Percentiles rank a stretch among this genome's conserved stretches.
Evolutionary conservation across 495 filamentous ascomycete genomes (phyloP).

Genomic region (Glonium stellatum): DNA sequence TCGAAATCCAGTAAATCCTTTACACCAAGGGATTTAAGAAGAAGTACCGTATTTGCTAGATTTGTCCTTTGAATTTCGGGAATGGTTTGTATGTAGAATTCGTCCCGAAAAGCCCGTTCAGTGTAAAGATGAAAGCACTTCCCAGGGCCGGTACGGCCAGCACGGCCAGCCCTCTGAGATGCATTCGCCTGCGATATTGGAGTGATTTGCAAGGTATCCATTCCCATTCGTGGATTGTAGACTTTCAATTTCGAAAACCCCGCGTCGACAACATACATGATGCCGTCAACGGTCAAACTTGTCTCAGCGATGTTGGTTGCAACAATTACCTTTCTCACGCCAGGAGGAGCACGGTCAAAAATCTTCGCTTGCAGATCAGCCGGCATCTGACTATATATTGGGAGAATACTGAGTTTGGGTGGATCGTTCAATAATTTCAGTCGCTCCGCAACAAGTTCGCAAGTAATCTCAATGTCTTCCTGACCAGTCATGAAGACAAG

Average conservation of each 20-base stretch:
- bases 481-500: conserved; percentile 99
- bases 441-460: conserved; percentile 82
- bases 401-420: conserved; percentile 87
- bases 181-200: conserved; percentile 97
- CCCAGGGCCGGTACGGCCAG: conserved; percentile 89
- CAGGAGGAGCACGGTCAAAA: conserved; percentile 82
- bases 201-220: conserved; percentile 98
- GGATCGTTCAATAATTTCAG: conserved; percentile 91
- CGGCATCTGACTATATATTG: conserved; percentile 99
- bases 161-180: conserved; percentile 85
- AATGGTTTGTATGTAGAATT: conserved; percentile 95
- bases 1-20: conserved; percentile 95
- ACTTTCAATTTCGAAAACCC: conserved; percentile 98
- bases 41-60: conserved; percentile 84
- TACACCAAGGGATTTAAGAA: conserved; percentile 91
- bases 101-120: conserved; percentile 89
- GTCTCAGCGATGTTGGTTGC: conserved; percentile 99
- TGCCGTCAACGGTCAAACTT: conserved; percentile 94
- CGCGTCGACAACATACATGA: conserved; percentile 97
- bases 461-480: conserved; percentile 97
- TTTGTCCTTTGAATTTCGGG: conserved; percentile 98
- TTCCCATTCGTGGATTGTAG: conserved; percentile 97
- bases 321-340: conserved; percentile 94
- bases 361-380: conserved; percentile 97
- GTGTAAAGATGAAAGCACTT: conserved; percentile 95